phyloP scores from a whole-genome alignment of 306 rosid genomes.

The Gynostemma pentaphyllum region DNA sequence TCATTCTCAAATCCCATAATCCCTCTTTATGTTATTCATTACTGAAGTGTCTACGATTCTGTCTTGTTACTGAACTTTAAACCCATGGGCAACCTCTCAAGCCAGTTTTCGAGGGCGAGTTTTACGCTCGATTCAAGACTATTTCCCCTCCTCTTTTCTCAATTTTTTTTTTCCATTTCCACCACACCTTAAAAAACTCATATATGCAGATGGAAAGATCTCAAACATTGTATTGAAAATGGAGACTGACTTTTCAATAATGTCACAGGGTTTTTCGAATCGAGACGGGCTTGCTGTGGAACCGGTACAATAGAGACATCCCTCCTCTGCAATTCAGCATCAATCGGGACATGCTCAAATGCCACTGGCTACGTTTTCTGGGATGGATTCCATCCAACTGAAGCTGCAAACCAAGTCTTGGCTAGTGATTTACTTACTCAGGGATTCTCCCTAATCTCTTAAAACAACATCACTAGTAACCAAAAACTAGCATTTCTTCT shows the following conservation, averaged over 20 bases:
- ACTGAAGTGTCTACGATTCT: neutral
- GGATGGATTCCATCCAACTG: conserved; percentile 64
- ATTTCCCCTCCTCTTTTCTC: neutral
- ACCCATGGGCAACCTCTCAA: neutral
- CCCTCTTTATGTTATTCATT: neutral
- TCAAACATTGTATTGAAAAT: neutral
- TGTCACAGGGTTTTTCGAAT: conserved; percentile 34
- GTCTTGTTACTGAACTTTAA: neutral
- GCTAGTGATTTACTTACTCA: conserved; percentile 35
- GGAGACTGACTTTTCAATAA: neutral
- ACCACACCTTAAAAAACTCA: neutral
- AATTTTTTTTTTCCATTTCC: neutral
- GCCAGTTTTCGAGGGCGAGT: neutral
- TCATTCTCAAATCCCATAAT: neutral
- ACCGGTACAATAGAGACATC: conserved; percentile 54
- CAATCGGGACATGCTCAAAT: conserved; percentile 42
- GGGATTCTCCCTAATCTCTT: conserved; percentile 34
- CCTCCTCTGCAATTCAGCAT: conserved; percentile 36
- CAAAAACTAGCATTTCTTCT: neutral
- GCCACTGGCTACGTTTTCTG: conserved; percentile 47
- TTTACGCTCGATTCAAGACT: neutral
- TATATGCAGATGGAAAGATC: neutral
- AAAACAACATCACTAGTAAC: neutral
- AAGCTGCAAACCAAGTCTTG: conserved; percentile 42
- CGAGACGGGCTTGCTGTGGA: conserved; percentile 56